Base-by-base conservation (phyloP, 345 rosid species). In the Combretum micranthum region DNA sequence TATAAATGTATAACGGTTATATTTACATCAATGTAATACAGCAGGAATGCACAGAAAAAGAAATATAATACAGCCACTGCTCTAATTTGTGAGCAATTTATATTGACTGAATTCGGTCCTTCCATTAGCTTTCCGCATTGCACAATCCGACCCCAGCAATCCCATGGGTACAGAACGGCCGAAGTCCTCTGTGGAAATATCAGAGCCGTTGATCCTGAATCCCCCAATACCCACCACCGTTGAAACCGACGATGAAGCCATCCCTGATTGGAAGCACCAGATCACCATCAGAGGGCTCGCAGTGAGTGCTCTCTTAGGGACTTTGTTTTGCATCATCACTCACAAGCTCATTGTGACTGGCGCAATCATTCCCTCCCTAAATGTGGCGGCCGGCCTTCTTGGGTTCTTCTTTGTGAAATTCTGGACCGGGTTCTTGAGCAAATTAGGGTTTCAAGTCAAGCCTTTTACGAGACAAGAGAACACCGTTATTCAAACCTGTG, bases 201-300 rank as follows among this genome's bases (percentile, higher is more conserved):
- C 88, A 4, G 83, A 70, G 64, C 76, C 87, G 57, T 57, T 76
- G 70, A 55, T 77, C 4, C 44, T 61, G 16, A 83, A 69, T 57
- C 57, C 80, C 17, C 53, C 15, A 14, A 73, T 64, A 61, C 4
- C 19, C 32, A 42, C 4, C 37, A 26, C 25, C 11, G 47, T 14
- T 2, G 48, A 12, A 39, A 42, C 46, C 61, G 64, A 52, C 46
- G 64, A 23, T 15, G 83, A 80, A 70, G 66, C 32, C 48, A 64
- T 81, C 3, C 98, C 98, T 20, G 87, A 82, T 37, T 91, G 98
- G 98, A 78, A 80, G 95, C n/a, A 91, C 20, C 98, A 92, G 84
- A 88, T 92, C 51, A 92, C 98, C 49, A 67, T 76, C 44, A 72
- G 98, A 54, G 95, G 95, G 44, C 74, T 88, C 43, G 66, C 48